phyloP scores from a whole-genome alignment of 1,139 yeast species.

The Lodderomyces orthopsilosis region DNA sequence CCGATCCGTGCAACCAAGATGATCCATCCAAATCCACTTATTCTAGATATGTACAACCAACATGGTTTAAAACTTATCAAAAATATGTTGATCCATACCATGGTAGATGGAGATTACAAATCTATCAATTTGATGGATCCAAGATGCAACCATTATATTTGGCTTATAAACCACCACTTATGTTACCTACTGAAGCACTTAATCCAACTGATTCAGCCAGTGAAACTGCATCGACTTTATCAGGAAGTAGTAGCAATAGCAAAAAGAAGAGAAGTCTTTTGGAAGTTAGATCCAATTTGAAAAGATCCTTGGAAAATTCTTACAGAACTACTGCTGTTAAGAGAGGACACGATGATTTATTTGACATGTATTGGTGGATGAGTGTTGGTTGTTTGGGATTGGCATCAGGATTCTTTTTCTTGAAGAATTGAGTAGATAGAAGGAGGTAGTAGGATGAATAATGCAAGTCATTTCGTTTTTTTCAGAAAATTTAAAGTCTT shows the following conservation, averaged over 20 bases:
- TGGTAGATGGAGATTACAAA: constrained; percentile 73
- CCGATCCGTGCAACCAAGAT: constrained; percentile 73
- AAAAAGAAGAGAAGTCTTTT: constrained; percentile 22
- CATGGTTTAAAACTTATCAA: constrained; percentile 55
- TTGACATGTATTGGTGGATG: constrained; percentile 49
- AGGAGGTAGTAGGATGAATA: constrained; percentile 2
- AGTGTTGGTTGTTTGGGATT: constrained; percentile 29
- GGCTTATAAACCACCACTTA: constrained; percentile 90
- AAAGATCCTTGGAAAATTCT: constrained; percentile 75
- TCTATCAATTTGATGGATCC: constrained; percentile 80
- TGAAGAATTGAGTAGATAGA: not conserved
- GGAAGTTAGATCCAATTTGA: constrained; percentile 41
- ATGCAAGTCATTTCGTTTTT: not conserved
- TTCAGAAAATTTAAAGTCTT: not conserved
- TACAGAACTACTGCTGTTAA: constrained; percentile 73
- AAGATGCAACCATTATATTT: constrained; percentile 83
- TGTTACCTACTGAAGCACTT: constrained; percentile 90
- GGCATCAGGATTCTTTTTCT: constrained; percentile 22
- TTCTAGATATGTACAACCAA: constrained; percentile 67
- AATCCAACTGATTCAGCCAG: constrained; percentile 68
- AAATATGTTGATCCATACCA: constrained; percentile 73
- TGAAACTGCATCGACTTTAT: constrained; percentile 36
- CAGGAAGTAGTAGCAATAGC: not conserved
- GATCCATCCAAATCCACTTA: constrained; percentile 49
- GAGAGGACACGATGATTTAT: constrained; percentile 36